Evolutionary conservation across 2,329 filamentous ascomycete species (phyloP), one percentile per base, ranked within the genome.

Genomic region (Trichoderma guizhouense): DNA sequence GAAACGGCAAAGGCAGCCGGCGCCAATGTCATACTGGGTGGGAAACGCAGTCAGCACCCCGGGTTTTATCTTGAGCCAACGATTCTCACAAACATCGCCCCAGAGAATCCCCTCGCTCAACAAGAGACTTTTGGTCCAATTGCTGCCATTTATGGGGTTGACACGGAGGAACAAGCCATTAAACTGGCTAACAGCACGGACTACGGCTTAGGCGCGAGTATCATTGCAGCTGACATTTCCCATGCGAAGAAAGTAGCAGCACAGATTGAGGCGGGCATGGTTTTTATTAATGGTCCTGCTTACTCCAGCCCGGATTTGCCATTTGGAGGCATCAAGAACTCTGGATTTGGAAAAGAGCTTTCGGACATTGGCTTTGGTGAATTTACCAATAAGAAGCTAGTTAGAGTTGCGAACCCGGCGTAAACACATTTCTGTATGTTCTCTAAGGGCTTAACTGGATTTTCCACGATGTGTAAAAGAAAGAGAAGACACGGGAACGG

Each of bases 41-140:
- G 64, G 32, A 68, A 68, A 53, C 64, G 64, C 26, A 58, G 55
- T 12, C 6, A 68, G 28, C 51, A 43, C 18, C 21, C 64, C 2
- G 64, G 64, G 6, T 68, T 57, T 57, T 57, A 57, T 26, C 53
- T 68, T 12, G 47, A 68, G 64, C 64, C 64, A 7, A 68, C 64
- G 24, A 26, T 68, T 5, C 9, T 68, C 8, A 58, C 51, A 18
- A 39, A 68, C 32, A 68, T 68, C 21, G 18, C 26, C 11, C 64
- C 39, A 2, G 64, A 58, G 1, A 68, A 68, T 2, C 64, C 64
- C 11, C 15, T 68, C 18, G 47, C 53, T 3, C 21, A 36, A 28
- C 28, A 68, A 18, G 64, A 68, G 51, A 36, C 64, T 8, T 68
- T 68, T 58, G 64, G 64, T 11, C 64, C 64, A 18, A 53, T 68